Base-by-base conservation (phyloP, 1,284 basidiomycete species). In the Cutaneotrichosporon cutaneum region DNA sequence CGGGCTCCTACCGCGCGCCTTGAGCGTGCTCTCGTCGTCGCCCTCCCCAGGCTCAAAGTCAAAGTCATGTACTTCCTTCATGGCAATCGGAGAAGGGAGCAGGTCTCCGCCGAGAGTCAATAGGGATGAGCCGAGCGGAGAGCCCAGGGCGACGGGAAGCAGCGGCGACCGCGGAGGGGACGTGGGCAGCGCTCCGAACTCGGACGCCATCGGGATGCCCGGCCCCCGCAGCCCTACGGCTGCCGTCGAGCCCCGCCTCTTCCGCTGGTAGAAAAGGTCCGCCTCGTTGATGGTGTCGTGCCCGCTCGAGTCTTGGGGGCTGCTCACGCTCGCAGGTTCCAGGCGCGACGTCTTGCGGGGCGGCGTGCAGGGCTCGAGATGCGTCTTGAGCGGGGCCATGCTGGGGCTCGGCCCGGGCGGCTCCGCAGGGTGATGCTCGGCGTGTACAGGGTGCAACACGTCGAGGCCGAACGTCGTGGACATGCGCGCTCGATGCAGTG, bases 201-300 rank as follows among this genome's bases (percentile, higher is more conserved):
- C 22, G 45, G 45, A 9, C 22, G 45, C 45, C 45, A 26, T 14
- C 1, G 22, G 45, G 11, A 47, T 14, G 45, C 11, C 22, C 6
- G 24, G 6, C 5, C 22, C 26, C 11, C 24, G 45, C 14, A 24
- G 22, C 11, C 45, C 45, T 11, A 47, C 45, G 11, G 22, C 13
- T 11, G 45, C 22, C 22, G 45, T 24, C 14, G 22, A 26, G 26
- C 45, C 22, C 10, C 45, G 45, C 13, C n/a, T n/a, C 21, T 24
- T 45, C 8, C 22, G 45, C 45, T 51, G 48, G 48, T 30, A 51
- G 48, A 51, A 51, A 9, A 51, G 48, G 13, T 51, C 48, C 6
- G 27, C 48, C 27, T 51, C 48, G 18, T 51, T 32, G 18, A 51
- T 51, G 13, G 48, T 30, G 24, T 51, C 26, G 26, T 51, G 48